phyloP scores from a whole-genome alignment of 768 basidiomycete genomes.

The Collybia mongolica region DNA sequence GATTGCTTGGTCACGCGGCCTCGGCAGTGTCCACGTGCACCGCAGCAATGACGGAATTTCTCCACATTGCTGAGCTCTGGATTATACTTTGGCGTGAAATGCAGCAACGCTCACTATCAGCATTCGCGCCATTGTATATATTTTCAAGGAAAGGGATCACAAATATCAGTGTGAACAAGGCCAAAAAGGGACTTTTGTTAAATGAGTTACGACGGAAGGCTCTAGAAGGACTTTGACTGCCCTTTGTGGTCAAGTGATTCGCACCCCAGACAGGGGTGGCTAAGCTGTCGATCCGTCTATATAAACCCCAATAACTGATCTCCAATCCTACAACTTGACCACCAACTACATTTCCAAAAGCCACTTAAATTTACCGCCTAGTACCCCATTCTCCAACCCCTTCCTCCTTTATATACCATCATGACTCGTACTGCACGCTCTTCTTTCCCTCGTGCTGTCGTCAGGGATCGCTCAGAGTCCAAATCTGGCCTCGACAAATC shows the following conservation, averaged over 20 bases:
- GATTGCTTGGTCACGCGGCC: too few species aligned
- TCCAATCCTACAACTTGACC: slow-evolving; percentile 3
- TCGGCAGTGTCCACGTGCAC: too few species aligned
- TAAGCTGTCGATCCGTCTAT: slow-evolving; percentile 10
- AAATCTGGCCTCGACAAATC: slow-evolving; percentile 73
- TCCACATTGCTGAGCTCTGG: too few species aligned
- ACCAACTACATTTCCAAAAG: slow-evolving; percentile 5
- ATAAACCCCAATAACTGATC: slow-evolving; percentile 14
- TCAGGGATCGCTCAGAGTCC: slow-evolving; percentile 77
- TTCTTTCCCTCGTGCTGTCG: slow-evolving; percentile 65
- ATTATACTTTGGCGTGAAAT: background rate
- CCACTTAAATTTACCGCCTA: background rate
- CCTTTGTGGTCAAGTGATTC: slow-evolving; percentile 16
- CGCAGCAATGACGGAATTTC: too few species aligned
- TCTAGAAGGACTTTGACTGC: slow-evolving; percentile 16
- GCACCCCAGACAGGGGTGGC: slow-evolving; percentile 15
- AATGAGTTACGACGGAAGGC: slow-evolving; percentile 3
- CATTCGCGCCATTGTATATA: background rate
- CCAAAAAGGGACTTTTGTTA: background rate
- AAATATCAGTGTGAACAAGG: background rate
- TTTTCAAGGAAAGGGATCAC: background rate
- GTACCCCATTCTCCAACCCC: slow-evolving; percentile 1
- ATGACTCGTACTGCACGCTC: slow-evolving; percentile 86
- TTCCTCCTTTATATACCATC: slow-evolving; percentile 15
- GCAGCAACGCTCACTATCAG: background rate